Percentiles rank a stretch among this genome's conserved stretches.
Evolutionary conservation across 1,139 yeast species (phyloP).

Genomic region (Arxiozyma bovina): DNA sequence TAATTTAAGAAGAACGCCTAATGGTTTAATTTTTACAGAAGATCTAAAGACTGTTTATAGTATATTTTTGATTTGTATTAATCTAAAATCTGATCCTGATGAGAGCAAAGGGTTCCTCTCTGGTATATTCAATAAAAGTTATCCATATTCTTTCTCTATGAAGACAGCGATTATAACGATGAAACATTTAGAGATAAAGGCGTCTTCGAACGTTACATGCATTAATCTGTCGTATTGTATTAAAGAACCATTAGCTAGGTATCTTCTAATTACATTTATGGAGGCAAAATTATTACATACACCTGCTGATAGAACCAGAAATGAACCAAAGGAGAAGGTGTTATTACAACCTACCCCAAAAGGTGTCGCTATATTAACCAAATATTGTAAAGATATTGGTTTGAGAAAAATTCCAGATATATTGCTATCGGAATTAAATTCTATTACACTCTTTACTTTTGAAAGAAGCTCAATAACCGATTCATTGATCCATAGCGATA

Average conservation of each 20-base stretch:
- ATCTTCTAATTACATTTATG: constrained; percentile 49
- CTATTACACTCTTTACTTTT: constrained; percentile 62
- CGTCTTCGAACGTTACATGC: constrained; percentile 43
- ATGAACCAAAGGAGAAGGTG: constrained; percentile 36
- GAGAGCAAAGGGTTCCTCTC: constrained; percentile 18
- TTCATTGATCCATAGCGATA: constrained; percentile 54
- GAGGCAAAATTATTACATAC: constrained; percentile 63
- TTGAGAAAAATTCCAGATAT: constrained; percentile 41
- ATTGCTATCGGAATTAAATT: constrained; percentile 48
- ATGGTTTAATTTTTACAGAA: constrained; percentile 44
- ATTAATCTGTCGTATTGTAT: constrained; percentile 56
- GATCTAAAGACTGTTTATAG: constrained; percentile 54
- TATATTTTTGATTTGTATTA: constrained; percentile 42
- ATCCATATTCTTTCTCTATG: constrained; percentile 48
- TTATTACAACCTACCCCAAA: constrained; percentile 83
- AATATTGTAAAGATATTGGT: constrained; percentile 53
- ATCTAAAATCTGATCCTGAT: constrained; percentile 31
- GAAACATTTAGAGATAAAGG: constrained; percentile 41
- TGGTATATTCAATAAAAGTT: constrained; percentile 18
- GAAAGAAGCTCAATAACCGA: constrained; percentile 60
- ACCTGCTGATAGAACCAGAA: constrained; percentile 63
- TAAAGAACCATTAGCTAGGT: constrained; percentile 42
- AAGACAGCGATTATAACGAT: constrained; percentile 46
- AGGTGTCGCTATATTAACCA: constrained; percentile 64
- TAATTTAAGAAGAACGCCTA: constrained; percentile 41